Evolutionary conservation across 1,284 basidiomycete species (phyloP).

Genomic region (Phlebopus sp.): DNA sequence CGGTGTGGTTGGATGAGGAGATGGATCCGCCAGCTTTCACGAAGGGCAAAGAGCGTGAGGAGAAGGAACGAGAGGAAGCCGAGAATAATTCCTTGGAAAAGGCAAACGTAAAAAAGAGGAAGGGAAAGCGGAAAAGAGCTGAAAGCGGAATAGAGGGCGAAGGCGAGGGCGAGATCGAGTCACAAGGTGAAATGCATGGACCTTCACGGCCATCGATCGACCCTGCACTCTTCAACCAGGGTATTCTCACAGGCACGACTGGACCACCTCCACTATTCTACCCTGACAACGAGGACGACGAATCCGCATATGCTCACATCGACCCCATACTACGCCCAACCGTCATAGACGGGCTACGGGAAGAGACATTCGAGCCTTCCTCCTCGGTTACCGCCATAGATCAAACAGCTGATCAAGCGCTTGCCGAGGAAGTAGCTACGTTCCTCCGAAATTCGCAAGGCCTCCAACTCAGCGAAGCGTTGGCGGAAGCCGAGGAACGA

Average conservation of each 20-base stretch:
- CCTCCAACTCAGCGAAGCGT: conserved; percentile 49
- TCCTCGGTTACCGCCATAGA: conserved; percentile 35
- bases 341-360: not conserved
- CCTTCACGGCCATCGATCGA: conserved; percentile 40
- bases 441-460: conserved; percentile 62
- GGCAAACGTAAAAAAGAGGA: conserved; percentile 31
- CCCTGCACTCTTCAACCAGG: conserved; percentile 42
- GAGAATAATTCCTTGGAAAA: conserved; percentile 37
- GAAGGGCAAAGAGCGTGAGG: conserved; percentile 71
- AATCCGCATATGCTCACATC: conserved; percentile 48
- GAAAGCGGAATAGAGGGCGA: conserved; percentile 44
- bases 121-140: conserved; percentile 41
- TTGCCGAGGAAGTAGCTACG: conserved; percentile 64
- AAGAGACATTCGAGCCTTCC: conserved; percentile 10
- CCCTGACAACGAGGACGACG: conserved; percentile 39
- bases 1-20: conserved; percentile 89
- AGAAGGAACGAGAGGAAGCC: conserved; percentile 49
- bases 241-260: conserved; percentile 34
- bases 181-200: conserved; percentile 13
- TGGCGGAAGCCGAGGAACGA: conserved; percentile 62
- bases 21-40: conserved; percentile 88
- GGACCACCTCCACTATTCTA: conserved; percentile 37
- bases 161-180: conserved; percentile 33
- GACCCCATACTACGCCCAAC: conserved; percentile 52
- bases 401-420: conserved; percentile 47